Evolutionary conservation across 306 rosid genomes (phyloP).

Genomic region (Dryas drummondii): DNA sequence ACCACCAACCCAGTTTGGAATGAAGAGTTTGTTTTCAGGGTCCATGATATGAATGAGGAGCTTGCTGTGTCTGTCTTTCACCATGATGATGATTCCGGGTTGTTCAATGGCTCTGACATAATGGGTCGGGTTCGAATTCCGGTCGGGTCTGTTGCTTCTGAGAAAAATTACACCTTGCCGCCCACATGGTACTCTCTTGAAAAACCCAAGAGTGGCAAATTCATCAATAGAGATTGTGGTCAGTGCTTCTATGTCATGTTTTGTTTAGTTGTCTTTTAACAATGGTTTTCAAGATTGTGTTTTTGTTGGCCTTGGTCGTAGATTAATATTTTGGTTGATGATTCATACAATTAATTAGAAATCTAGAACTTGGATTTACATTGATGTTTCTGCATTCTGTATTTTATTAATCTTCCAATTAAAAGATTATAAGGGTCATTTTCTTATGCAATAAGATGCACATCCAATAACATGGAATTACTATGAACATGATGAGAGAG

Average conservation of each 20-base stretch:
- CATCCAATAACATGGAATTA: neutral
- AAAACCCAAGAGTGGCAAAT: slow-evolving; percentile 42
- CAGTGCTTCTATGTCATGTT: slow-evolving; percentile 23
- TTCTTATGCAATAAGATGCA: neutral
- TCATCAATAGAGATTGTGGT: slow-evolving; percentile 59
- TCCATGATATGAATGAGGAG: slow-evolving; percentile 48
- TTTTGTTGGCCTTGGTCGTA: neutral
- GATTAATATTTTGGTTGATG: neutral
- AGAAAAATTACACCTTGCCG: slow-evolving; percentile 50
- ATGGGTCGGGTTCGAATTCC: slow-evolving; percentile 64
- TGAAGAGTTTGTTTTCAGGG: slow-evolving; percentile 68
- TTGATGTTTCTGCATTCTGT: neutral
- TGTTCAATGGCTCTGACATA: slow-evolving; percentile 37
- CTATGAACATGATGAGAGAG: neutral
- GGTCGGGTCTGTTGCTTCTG: slow-evolving; percentile 40
- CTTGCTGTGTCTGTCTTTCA: slow-evolving; percentile 47
- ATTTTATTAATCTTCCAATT: neutral
- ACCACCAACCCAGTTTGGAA: slow-evolving; percentile 59
- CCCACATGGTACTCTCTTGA: slow-evolving; percentile 74
- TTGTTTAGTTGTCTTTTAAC: neutral
- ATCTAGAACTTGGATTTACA: neutral
- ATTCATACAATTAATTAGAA: neutral
- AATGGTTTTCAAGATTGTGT: neutral
- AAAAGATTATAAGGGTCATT: neutral
- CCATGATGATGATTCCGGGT: slow-evolving; percentile 31